Base-by-base conservation (phyloP, 352 stramenopile genomes). In the Chrysophaeum taylorii region DNA sequence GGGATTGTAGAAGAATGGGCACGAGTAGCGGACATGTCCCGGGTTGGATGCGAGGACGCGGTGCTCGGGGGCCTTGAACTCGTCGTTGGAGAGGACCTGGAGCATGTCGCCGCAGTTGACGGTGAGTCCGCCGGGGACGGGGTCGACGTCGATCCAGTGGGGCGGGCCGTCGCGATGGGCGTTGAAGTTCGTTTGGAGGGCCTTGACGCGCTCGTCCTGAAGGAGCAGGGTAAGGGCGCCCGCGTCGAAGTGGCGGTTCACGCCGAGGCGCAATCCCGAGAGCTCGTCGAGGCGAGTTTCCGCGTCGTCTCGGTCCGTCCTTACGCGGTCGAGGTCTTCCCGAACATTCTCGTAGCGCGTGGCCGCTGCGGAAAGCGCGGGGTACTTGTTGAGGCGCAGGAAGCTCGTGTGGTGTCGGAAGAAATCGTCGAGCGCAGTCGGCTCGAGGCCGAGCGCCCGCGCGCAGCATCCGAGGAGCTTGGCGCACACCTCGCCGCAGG, bases 381-480 rank as follows among this genome's bases (percentile, higher is more conserved):
- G 91, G 76, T 96, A 97, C 75, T 93, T 86, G 73, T 96, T 97
- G 41, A 94, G 75, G 39, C 91, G 80, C 70, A 96, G 71, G 71
- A 93, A 94, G 50, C 82, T 92, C 27, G 87, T 93, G 76, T 96
- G 91, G 45, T 78, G 68, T 15, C 78, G 75, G 66, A 85, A 89
- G 60, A 86, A 87, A 61, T 84, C 75, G 66, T 88, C 80, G 29
- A 89, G 82, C 69, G 85, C 85, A 33, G 75, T 76, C 1, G 76
- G 60, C 15, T 68, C 72, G 31, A 87, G 54, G 48, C 73, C 79
- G 54, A 82, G 69, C 37, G 75, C 71, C 29, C 42, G 23, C 25
- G 78, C 75, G 73, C 88, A 78, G 0, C 81, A 64, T 39, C 70
- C 64, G 23, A 82, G 76, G 43, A 89, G 70, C 36, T 57, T 48